Base-by-base conservation (phyloP, 129 eudicot genomes). In the Dittrichia graveolens region DNA sequence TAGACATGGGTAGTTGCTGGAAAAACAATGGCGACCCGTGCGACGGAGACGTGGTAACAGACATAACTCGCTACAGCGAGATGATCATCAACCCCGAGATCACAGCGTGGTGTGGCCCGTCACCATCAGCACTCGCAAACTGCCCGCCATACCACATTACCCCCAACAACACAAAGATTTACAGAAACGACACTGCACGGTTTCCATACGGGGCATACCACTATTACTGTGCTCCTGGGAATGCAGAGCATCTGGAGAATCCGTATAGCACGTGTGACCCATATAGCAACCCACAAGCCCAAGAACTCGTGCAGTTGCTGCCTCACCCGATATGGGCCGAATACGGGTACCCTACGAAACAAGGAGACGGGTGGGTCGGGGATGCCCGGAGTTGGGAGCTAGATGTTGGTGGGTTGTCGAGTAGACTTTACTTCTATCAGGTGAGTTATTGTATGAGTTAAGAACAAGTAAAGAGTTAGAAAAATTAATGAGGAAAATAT, bases 1-100 rank as follows among this genome's bases (percentile, higher is more conserved):
- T 87, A 0, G 96, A 93, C 71, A 93, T 93, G 45, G 98, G 98
- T 5, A 93, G 98, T 72, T 93, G 98, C 77, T 93, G 98, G 96
- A 93, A 93, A 76, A 93, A 93, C 89, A 83, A 93, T n/a, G 98
- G 96, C 10, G 47, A 57, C 2, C 86, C 92, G 1, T 89, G 98
- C 48, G 84, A 87, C 42, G 96, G 96, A 2, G 98, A 93, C 19
- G 89, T 85, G 16, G 56, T 71, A 9, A 89, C 98, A 1, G 98
- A 93, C 39, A 75, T 93, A 1, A 93, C 98, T 7, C 57, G 96
- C 68, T 93, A 93, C 87, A 83, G 87, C 3, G 95, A 93, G 68
- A 93, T 89, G 98, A 89, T 89, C 70, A 85, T 93, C 38, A 93
- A 93, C 75, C 98, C 98, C 1, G 83, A 78, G 42, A 80, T 83